These are phyloP conservation scores for Barnettozyma botsteinii DNA, from an alignment of 805 yeast genomes.

Conservation along the genomic window DNA sequence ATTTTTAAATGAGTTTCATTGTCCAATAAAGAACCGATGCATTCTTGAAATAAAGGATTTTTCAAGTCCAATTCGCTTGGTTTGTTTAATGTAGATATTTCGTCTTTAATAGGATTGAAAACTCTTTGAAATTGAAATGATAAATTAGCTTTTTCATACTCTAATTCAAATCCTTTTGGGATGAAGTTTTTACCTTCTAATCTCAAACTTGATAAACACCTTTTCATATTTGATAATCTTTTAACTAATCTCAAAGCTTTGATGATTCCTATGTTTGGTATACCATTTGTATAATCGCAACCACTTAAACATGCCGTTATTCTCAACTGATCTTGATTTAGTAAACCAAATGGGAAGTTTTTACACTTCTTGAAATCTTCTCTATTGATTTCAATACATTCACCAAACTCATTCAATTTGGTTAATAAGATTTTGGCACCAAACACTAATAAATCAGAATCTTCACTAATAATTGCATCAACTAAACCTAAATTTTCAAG, in stretches of 20 bases:
- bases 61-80: slow-evolving; percentile 36
- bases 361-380: slow-evolving; percentile 46
- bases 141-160: slow-evolving; percentile 58
- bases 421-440: slow-evolving; percentile 77
- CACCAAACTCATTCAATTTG: slow-evolving; percentile 66
- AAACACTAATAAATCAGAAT: slow-evolving; percentile 85
- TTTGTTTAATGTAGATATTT: slow-evolving; percentile 53
- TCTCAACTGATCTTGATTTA: slow-evolving; percentile 55
- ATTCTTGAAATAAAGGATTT: slow-evolving; percentile 28
- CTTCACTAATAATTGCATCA: slow-evolving; percentile 88
- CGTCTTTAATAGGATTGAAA: slow-evolving; percentile 52
- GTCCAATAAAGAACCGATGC: slow-evolving; percentile 34
- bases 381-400: slow-evolving; percentile 63
- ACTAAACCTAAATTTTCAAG: slow-evolving; percentile 70
- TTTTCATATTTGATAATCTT: slow-evolving; percentile 44
- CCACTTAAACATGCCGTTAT: slow-evolving; percentile 87
- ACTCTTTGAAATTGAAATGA: slow-evolving; percentile 87
- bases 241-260: slow-evolving; percentile 63
- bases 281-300: slow-evolving; percentile 90
- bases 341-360: slow-evolving; percentile 44
- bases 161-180: slow-evolving; percentile 53
- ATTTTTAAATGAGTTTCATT: slow-evolving; percentile 47
- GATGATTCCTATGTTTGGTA: slow-evolving; percentile 72
- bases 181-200: slow-evolving; percentile 54
- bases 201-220: slow-evolving; percentile 48